Evolutionary conservation across 345 rosid genomes (phyloP).

Genomic region (Brassica carinata): DNA sequence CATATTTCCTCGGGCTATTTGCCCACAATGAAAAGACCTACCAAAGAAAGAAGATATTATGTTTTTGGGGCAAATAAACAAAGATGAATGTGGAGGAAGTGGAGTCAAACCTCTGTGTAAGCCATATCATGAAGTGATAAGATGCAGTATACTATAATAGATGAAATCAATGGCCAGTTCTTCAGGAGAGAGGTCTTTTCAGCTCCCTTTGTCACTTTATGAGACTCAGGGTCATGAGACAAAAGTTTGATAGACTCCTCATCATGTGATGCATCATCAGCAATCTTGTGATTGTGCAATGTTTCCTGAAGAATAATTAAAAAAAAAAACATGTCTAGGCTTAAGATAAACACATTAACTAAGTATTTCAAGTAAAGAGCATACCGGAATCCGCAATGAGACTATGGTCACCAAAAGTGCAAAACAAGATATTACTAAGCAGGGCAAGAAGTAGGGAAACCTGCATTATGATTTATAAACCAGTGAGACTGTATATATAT

Average conservation of each 20-base stretch:
- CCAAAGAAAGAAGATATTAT: background rate
- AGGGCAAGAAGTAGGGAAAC: slow-evolving; percentile 83
- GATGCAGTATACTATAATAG: slow-evolving; percentile 78
- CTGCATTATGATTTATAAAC: slow-evolving; percentile 48
- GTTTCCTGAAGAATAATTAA: slow-evolving; percentile 67
- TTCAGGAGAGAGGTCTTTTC: slow-evolving; percentile 48
- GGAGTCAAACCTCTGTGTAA: slow-evolving; percentile 67
- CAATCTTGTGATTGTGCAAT: slow-evolving; percentile 57
- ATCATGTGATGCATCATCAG: slow-evolving; percentile 24
- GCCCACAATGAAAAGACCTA: slow-evolving; percentile 93
- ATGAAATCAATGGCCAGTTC: slow-evolving; percentile 94
- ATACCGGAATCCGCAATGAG: slow-evolving; percentile 77
- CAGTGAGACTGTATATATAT: slow-evolving; percentile 19
- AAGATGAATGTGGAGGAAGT: slow-evolving; percentile 16
- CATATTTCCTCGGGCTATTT: slow-evolving; percentile 67
- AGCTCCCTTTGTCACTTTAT: slow-evolving; percentile 25
- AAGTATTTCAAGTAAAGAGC: slow-evolving; percentile 12
- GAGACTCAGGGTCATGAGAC: slow-evolving; percentile 36
- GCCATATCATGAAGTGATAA: slow-evolving; percentile 97
- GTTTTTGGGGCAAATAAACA: background rate
- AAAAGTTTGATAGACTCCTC: slow-evolving; percentile 49
- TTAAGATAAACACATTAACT: too few relatives aligned
- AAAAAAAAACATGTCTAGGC: too few relatives aligned
- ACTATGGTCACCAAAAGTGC: slow-evolving; percentile 60
- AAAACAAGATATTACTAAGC: slow-evolving; percentile 59